Evolutionary conservation across 2,329 filamentous ascomycete species (phyloP).

Genomic region (Neurospora sp.): DNA sequence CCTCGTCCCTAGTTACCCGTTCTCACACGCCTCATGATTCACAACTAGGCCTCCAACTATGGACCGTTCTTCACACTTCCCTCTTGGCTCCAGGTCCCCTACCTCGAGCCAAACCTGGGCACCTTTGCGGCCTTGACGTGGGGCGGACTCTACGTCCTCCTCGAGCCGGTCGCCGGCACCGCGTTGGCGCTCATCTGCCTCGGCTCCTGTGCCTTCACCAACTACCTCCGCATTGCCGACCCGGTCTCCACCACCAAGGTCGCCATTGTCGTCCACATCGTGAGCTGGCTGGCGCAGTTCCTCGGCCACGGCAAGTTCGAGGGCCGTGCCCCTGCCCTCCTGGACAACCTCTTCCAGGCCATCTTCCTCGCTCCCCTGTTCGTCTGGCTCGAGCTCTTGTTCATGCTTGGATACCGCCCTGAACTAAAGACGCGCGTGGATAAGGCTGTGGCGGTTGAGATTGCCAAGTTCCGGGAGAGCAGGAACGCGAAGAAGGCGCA

Average conservation of each 20-base stretch:
- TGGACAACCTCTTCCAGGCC: slow-evolving; percentile 88
- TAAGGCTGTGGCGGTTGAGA: slow-evolving; percentile 63
- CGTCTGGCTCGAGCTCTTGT: slow-evolving; percentile 91
- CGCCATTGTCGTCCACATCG: slow-evolving; percentile 59
- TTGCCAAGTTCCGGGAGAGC: slow-evolving; percentile 58
- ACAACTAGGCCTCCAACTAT: slow-evolving; percentile 53
- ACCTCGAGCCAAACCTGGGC: slow-evolving; percentile 40
- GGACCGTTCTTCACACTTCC: slow-evolving; percentile 56
- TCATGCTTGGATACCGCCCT: slow-evolving; percentile 80
- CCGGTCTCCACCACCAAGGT: slow-evolving; percentile 39
- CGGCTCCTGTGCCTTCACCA: slow-evolving; percentile 62
- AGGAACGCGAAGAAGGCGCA: slow-evolving; percentile 40
- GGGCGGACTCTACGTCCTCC: slow-evolving; percentile 72
- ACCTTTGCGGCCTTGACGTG: slow-evolving; percentile 36
- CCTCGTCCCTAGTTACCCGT: not conserved
- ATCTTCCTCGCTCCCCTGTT: slow-evolving; percentile 91
- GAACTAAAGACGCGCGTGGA: slow-evolving; percentile 77
- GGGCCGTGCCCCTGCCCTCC: slow-evolving; percentile 73
- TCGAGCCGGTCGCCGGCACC: slow-evolving; percentile 87
- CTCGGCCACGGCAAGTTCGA: slow-evolving; percentile 86
- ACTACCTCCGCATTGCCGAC: slow-evolving; percentile 58
- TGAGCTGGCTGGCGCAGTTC: slow-evolving; percentile 83
- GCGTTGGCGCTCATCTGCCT: slow-evolving; percentile 69
- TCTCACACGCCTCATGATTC: slow-evolving; percentile 6
- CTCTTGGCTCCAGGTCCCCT: slow-evolving; percentile 56